These are phyloP conservation scores for Phytopythium montanum DNA, from an alignment of 352 stramenopile species.

Conservation along the genomic window DNA sequence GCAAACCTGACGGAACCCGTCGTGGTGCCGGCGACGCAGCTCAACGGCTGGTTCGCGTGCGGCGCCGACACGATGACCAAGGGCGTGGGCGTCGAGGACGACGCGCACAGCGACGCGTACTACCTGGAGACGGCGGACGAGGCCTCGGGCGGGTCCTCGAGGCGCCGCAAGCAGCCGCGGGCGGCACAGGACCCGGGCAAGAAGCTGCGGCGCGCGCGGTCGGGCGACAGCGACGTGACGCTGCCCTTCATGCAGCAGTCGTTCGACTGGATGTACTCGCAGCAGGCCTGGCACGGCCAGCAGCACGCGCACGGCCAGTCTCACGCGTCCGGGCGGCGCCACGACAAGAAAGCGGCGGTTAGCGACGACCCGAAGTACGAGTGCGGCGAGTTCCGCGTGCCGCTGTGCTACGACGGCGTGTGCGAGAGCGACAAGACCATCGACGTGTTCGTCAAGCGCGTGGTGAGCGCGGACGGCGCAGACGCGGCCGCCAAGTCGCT, in stretches of 20 bases:
- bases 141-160: not conserved
- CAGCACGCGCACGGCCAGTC: not conserved
- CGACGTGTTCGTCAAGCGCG: conserved; percentile 55
- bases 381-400: conserved; percentile 60
- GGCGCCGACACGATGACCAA: conserved; percentile 23
- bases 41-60: conserved; percentile 69
- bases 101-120: conserved; percentile 29
- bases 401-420: conserved; percentile 65
- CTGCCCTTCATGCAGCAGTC: conserved; percentile 36
- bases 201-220: conserved; percentile 2
- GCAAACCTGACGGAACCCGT: conserved; percentile 3
- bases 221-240: conserved; percentile 3
- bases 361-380: conserved; percentile 30
- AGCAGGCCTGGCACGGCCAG: conserved; percentile 20
- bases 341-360: conserved; percentile 9
- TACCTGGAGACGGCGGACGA: conserved; percentile 29
- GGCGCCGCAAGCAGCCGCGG: conserved; percentile 1
- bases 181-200: not conserved
- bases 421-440: conserved; percentile 56
- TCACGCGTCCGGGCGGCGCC: not conserved
- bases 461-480: conserved; percentile 15
- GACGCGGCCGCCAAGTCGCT: conserved; percentile 34
- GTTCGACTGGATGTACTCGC: conserved; percentile 29
- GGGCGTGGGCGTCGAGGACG: conserved; percentile 11
- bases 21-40: conserved; percentile 15